A percentile compares a stretch with the other conserved stretches of the same genome.
Evolutionary conservation across 345 rosid genomes (phyloP).

Genomic region (Acer campestre): DNA sequence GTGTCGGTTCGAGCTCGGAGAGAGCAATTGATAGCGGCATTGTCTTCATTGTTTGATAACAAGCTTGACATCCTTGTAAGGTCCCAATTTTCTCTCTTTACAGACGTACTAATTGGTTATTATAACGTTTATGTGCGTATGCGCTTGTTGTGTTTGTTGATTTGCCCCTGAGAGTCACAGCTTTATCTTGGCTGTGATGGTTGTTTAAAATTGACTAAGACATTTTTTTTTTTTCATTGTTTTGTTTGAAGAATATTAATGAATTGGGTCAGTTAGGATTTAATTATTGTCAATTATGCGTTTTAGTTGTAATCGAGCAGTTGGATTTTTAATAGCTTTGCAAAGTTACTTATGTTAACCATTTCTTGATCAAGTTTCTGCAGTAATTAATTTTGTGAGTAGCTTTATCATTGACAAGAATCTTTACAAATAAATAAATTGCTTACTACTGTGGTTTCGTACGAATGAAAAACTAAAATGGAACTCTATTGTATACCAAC

Average conservation of each 20-base stretch:
- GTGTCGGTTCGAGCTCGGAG: conserved; percentile 50
- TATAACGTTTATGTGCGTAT: background rate
- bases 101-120: too few species aligned
- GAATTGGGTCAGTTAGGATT: background rate
- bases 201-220: background rate
- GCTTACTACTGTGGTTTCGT: background rate
- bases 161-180: conserved; percentile 27
- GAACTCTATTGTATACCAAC: background rate
- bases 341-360: background rate
- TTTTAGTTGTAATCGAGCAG: background rate
- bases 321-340: background rate
- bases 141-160: conserved; percentile 42
- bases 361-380: background rate
- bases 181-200: conserved; percentile 2
- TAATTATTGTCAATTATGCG: conserved; percentile 2
- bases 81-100: background rate
- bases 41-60: conserved; percentile 42
- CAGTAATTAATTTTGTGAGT: background rate
- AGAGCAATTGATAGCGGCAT: conserved; percentile 44
- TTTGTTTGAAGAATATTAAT: background rate
- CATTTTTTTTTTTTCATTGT: background rate
- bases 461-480: background rate
- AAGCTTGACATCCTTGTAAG: conserved; percentile 70
- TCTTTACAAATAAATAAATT: too few species aligned
- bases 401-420: too few species aligned